A percentile compares a stretch with the other conserved stretches of the same genome.
phyloP scores from a whole-genome alignment of 257 asterid species.

The Lavandula angustifolia region DNA sequence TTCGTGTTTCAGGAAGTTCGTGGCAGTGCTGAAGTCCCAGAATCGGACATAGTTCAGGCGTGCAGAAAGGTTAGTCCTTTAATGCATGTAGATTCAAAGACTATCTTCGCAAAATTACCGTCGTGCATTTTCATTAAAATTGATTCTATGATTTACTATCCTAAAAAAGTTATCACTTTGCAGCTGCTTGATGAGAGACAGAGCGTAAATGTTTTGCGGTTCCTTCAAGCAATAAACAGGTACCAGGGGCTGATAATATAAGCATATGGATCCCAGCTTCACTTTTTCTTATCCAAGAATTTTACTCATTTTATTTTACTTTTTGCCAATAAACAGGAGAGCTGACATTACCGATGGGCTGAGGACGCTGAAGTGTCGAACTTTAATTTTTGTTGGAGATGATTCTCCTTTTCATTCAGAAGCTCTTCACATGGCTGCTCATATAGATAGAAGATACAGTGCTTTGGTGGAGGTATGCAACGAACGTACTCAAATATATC shows the following conservation, averaged over 20 bases:
- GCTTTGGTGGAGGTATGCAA: slow-evolving; percentile 88
- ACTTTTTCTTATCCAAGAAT: not conserved
- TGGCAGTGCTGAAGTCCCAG: slow-evolving; percentile 64
- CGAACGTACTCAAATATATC: not conserved
- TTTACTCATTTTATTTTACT: slow-evolving; percentile 22
- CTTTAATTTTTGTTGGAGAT: slow-evolving; percentile 85
- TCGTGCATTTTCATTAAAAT: not conserved
- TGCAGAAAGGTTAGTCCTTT: slow-evolving; percentile 77
- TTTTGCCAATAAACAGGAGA: slow-evolving; percentile 56
- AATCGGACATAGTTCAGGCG: slow-evolving; percentile 87
- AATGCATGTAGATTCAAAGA: slow-evolving; percentile 15
- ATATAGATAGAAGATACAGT: slow-evolving; percentile 74
- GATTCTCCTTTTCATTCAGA: slow-evolving; percentile 74
- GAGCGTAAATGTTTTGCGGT: slow-evolving; percentile 67
- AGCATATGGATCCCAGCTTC: not conserved
- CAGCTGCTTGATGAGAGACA: slow-evolving; percentile 93
- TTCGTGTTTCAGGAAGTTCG: slow-evolving; percentile 69
- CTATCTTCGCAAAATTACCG: not conserved
- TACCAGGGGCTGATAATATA: slow-evolving; percentile 25
- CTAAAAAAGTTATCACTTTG: not conserved
- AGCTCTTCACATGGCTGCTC: slow-evolving; percentile 67
- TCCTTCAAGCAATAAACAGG: slow-evolving; percentile 80
- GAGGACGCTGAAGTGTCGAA: slow-evolving; percentile 69
- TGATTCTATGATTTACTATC: not conserved
- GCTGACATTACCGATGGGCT: slow-evolving; percentile 69